Base-by-base conservation (phyloP, 2,329 filamentous ascomycete genomes). In the Trematosphaeria pertusa region DNA sequence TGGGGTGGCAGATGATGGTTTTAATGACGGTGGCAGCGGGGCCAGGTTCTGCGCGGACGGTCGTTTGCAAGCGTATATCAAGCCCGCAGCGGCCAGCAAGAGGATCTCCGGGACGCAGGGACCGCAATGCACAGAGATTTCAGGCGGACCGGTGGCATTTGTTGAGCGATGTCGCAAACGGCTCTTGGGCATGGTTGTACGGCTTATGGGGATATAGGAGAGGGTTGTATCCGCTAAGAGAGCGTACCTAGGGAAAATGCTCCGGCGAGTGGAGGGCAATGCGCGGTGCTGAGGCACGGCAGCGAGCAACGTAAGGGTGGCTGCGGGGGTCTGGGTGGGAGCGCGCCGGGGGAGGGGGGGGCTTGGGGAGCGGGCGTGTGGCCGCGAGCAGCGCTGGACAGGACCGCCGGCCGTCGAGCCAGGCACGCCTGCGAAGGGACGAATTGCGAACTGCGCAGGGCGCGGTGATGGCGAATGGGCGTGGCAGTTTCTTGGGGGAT, bases 221-320 rank as follows among this genome's bases (percentile, higher is more conserved):
- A 67, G 59, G 65, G 70, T 73, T 69, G 62, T 70, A 72, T 73
- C 64, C 64, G 63, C 67, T 70, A 70, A 41, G 57, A 56, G 58
- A 54, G 58, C 48, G 64, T 55, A 56, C 61, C 46, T 56, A 59
- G 61, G 54, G 48, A 42, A 60, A 65, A 62, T 64, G 48, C 56
- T 62, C 58, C 63, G 62, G 58, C 46, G 52, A 51, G 47, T 59
- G 52, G 57, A 55, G 58, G 52, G 52, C 50, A 49, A 52, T 57
- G 53, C 45, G 46, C 52, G 36, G n/a, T 43, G 53, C 47, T 56
- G 59, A 61, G 62, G 61, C 59, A 59, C 62, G 58, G 64, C 61
- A 64, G 54, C 50, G 38, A 31, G 50, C 40, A 59, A 64, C 46
- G 62, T 56, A 64, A 64, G 62, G 56, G 61, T 61, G 62, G 51